phyloP scores from a whole-genome alignment of 129 eudicot genomes.

The Flaveria trinervia region DNA sequence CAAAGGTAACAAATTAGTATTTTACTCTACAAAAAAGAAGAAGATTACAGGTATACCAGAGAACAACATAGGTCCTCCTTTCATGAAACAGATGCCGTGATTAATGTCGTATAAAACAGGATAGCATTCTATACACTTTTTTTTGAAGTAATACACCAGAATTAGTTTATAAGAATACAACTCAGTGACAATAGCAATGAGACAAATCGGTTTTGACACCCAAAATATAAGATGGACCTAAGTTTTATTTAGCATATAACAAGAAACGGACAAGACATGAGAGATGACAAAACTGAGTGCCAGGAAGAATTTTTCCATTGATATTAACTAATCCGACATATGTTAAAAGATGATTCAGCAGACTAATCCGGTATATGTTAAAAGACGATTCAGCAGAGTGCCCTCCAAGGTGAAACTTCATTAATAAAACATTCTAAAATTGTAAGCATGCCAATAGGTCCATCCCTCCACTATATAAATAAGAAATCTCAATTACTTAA shows the following conservation, averaged over 20 bases:
- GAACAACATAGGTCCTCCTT: too few relatives aligned
- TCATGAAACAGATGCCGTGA: too few relatives aligned
- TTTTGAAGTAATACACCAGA: neutral
- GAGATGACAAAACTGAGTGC: constrained; percentile 19
- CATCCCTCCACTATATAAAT: constrained; percentile 20
- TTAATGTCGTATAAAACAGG: too few relatives aligned
- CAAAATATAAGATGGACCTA: neutral
- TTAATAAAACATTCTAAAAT: neutral
- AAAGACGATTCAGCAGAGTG: constrained; percentile 30
- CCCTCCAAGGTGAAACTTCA: constrained; percentile 19
- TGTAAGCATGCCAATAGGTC: neutral
- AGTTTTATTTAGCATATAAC: constrained; percentile 12
- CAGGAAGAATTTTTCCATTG: neutral
- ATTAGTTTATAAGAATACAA: neutral
- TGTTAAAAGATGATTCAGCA: constrained; percentile 24
- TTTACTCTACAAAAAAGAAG: too few relatives aligned
- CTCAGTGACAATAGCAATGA: neutral
- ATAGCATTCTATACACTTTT: neutral
- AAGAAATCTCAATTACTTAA: neutral
- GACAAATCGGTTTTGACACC: neutral
- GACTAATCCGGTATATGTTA: neutral
- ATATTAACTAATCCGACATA: constrained; percentile 1
- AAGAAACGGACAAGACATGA: constrained; percentile 20
- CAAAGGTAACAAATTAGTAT: too few relatives aligned
- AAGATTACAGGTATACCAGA: too few relatives aligned